These are phyloP conservation scores for Boletus tomentosulus DNA, from an alignment of 768 basidiomycete species.

Conservation along the genomic window DNA sequence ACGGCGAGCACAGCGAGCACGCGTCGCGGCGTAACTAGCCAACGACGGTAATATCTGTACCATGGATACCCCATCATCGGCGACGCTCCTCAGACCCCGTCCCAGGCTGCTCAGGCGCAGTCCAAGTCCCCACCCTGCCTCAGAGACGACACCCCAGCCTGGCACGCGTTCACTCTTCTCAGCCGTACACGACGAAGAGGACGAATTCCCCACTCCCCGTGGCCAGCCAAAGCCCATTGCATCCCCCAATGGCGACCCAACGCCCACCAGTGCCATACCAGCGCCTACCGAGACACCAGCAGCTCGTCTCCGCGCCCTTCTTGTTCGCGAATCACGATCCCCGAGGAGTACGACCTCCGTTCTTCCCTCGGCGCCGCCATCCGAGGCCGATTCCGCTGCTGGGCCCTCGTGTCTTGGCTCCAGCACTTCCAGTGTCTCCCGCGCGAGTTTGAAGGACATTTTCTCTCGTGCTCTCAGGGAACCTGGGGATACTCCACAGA, in stretches of 20 bases:
- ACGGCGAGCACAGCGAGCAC: slow-evolving; percentile 11
- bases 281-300: slow-evolving; percentile 46
- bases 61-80: slow-evolving; percentile 18
- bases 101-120: slow-evolving; percentile 19
- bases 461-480: slow-evolving; percentile 65
- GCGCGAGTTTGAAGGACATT: slow-evolving; percentile 58
- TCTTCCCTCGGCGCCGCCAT: slow-evolving; percentile 21
- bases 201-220: slow-evolving; percentile 30
- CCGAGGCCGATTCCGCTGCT: slow-evolving; percentile 24
- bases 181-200: slow-evolving; percentile 23
- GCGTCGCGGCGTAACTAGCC: slow-evolving; percentile 1
- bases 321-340: slow-evolving; percentile 47
- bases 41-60: background rate
- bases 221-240: slow-evolving; percentile 20
- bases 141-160: slow-evolving; percentile 21
- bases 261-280: slow-evolving; percentile 6
- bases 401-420: slow-evolving; percentile 18
- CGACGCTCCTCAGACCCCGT: slow-evolving; percentile 17
- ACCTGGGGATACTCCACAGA: slow-evolving; percentile 61
- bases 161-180: slow-evolving; percentile 13
- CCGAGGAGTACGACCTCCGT: slow-evolving; percentile 27
- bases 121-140: slow-evolving; percentile 11
- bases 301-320: slow-evolving; percentile 58
- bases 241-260: slow-evolving; percentile 7
- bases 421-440: slow-evolving; percentile 44